Base-by-base conservation (phyloP, 2,329 filamentous ascomycete species). In the Dactylellina parvicollis region DNA sequence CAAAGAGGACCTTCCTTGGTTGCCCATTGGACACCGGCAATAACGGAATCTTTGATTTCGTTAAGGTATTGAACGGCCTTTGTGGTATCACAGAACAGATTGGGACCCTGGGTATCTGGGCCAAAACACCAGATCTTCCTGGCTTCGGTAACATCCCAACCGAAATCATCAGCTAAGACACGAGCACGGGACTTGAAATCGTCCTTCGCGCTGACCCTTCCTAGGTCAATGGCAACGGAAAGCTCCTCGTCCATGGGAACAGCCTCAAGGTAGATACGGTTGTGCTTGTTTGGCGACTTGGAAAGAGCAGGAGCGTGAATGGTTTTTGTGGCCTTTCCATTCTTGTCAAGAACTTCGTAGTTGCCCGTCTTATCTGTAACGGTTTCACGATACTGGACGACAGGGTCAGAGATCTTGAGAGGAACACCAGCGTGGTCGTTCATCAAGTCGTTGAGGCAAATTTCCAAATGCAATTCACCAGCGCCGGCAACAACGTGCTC, bases 231-330 rank as follows among this genome's bases (percentile, higher is more conserved):
- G 80, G 90, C 91, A 81, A 88, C 88, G 79, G 91, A 87, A 75
- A 99, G 90, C 79, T 98, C 95, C 88, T 99, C 95, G 47, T 88
- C 88, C 65, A 99, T 87, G 79, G 95, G 95, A 85, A 92, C 85
- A 77, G 95, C 95, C 83, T 87, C 88, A 85, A 99, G 89, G 87
- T 98, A 99, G 75, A 99, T 88, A 92, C 95, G 94, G 89, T 99
- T 99, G 91, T 99, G 95, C 92, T 99, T 99, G 91, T 99, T 99
- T 86, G 95, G 95, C 52, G 95, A 99, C 88, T 99, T 99, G 84
- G 95, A 98, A 80, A 99, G 87, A 79, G 95, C 95, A 81, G 92
- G 47, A 24, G 46, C 44, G 24, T 40, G 62, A 34, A 38, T 50
- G 42, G 4, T 50, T 46, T 8, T 44, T 30, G n/a, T 22, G 16